Evolutionary conservation across 1,139 yeast genomes (phyloP).

Genomic region (Debaryomycetaceae sp.): DNA sequence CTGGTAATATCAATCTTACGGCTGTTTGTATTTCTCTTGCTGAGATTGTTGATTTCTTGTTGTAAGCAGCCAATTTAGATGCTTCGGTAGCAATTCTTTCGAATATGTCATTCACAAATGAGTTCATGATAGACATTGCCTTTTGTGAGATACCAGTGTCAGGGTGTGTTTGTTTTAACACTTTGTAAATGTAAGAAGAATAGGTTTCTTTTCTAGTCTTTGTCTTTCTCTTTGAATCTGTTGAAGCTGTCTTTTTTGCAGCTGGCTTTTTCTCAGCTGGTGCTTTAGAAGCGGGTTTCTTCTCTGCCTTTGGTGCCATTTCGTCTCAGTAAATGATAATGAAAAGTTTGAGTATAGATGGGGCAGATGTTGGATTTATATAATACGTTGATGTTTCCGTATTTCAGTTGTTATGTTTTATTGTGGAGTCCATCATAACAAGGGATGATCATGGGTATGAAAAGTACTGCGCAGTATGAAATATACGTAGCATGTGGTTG

Average conservation of each 20-base stretch:
- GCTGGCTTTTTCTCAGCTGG: slow-evolving; percentile 96
- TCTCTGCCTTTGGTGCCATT: slow-evolving; percentile 72
- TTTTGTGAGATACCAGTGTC: slow-evolving; percentile 99
- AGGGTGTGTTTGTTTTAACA: slow-evolving; percentile 97
- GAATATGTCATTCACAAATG: slow-evolving; percentile 93
- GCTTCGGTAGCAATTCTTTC: slow-evolving; percentile 98
- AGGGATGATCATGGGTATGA: no score
- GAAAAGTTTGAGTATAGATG: background rate
- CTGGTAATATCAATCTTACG: slow-evolving; percentile 97
- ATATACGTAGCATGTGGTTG: background rate
- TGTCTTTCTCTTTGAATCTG: slow-evolving; percentile 88
- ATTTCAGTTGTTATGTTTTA: background rate
- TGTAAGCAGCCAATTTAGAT: slow-evolving; percentile 98
- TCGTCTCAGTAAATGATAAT: background rate
- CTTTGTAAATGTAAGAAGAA: slow-evolving; percentile 98
- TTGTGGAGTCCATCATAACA: no score
- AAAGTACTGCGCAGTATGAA: background rate
- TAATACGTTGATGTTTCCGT: background rate
- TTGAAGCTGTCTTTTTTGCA: slow-evolving; percentile 82
- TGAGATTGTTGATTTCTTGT: slow-evolving; percentile 97
- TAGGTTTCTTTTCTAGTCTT: slow-evolving; percentile 98
- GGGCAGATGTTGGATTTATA: background rate
- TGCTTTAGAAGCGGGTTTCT: slow-evolving; percentile 98
- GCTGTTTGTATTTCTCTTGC: slow-evolving; percentile 99
- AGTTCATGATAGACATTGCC: slow-evolving; percentile 99